Base-by-base conservation (phyloP, 2,329 filamentous ascomycete genomes). In the Stagonosporopsis cucurbitacearum region DNA sequence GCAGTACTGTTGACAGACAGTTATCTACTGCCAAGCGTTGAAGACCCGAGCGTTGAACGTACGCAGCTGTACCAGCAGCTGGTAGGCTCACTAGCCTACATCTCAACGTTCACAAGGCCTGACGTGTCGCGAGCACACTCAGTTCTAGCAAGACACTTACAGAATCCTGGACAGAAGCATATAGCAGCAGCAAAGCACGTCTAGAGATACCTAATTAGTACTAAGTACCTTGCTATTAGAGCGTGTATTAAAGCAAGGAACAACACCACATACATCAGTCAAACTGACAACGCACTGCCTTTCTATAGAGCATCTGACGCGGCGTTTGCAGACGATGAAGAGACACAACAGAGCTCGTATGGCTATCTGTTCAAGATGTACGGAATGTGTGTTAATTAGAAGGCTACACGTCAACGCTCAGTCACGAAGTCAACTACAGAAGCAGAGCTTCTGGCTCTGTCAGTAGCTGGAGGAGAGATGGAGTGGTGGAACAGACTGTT, bases 1-100 rank as follows among this genome's bases (percentile, higher is more conserved):
- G 25, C 25, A 26, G 25, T 26, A 26, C 25, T 9, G 25, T 26
- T 26, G 25, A 26, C 25, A 5, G 25, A 26, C 25, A 26, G 25
- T 9, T 26, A 26, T 26, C 25, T 26, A 9, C 25, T 9, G 25
- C 25, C 25, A 26, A 26, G 25, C 25, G 25, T 26, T 26, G 25
- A 26, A 26, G 43, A 30, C 8, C 54, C 3, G 23, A 41, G 33
- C 25, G 20, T 26, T 42, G 19, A 20, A 7, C 43, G 57, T 11
- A 62, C 57, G n/a, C 47, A 57, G 42, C 15, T 44, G 11, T 67
- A 41, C 39, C 35, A 67, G 30, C 30, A 62, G 43, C 41, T 56
- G 15, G 49, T 69, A 37, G 58, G 63, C 9, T 61, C 39, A 3
- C 42, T 67, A 15, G 57, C 53, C 12, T 69, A 58, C 36, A 50